A percentile compares a stretch with the other conserved stretches of the same genome.
Conservation (phyloP, 768 basidiomycete species). For the Boletus subparvulus region DNA sequence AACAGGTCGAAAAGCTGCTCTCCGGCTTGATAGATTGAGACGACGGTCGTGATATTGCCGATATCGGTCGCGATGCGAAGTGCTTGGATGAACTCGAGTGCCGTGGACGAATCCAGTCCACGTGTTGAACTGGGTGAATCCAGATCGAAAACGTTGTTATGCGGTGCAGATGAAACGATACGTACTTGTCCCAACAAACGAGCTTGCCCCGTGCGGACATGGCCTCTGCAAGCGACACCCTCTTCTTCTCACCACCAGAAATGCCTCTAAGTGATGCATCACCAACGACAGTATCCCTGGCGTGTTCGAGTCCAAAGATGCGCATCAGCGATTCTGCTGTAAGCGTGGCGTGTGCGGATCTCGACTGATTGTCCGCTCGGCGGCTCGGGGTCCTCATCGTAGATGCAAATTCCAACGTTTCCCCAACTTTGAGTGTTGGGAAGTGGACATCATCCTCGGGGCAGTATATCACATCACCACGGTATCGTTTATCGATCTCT, state of each 20-base stretch:
- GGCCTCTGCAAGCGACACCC: slow-evolving; percentile 77
- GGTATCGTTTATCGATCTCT: slow-evolving; percentile 45
- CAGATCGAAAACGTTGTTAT: background rate
- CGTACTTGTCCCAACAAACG: slow-evolving; percentile 77
- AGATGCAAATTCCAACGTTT: slow-evolving; percentile 53
- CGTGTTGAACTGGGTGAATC: slow-evolving; percentile 52
- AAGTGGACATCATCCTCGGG: slow-evolving; percentile 27
- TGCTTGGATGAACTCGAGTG: slow-evolving; percentile 68
- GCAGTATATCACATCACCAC: slow-evolving; percentile 47
- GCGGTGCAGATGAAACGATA: background rate
- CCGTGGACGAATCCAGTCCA: slow-evolving; percentile 67
- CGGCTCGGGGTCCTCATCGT: slow-evolving; percentile 45
- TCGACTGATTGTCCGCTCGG: slow-evolving; percentile 24
- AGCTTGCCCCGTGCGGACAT: slow-evolving; percentile 62
- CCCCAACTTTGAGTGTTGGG: slow-evolving; percentile 42
- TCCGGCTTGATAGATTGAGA: slow-evolving; percentile 85
- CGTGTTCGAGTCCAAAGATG: slow-evolving; percentile 76
- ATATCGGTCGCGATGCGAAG: slow-evolving; percentile 65
- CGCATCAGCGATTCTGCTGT: slow-evolving; percentile 53
- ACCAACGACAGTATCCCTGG: slow-evolving; percentile 71
- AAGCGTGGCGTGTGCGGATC: slow-evolving; percentile 27
- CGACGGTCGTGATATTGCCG: slow-evolving; percentile 55
- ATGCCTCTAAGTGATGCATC: slow-evolving; percentile 75
- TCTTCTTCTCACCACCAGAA: slow-evolving; percentile 76
- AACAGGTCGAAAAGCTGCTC: slow-evolving; percentile 64